Conservation (phyloP, 495 filamentous ascomycete genomes). For the Neurospora terricola region DNA sequence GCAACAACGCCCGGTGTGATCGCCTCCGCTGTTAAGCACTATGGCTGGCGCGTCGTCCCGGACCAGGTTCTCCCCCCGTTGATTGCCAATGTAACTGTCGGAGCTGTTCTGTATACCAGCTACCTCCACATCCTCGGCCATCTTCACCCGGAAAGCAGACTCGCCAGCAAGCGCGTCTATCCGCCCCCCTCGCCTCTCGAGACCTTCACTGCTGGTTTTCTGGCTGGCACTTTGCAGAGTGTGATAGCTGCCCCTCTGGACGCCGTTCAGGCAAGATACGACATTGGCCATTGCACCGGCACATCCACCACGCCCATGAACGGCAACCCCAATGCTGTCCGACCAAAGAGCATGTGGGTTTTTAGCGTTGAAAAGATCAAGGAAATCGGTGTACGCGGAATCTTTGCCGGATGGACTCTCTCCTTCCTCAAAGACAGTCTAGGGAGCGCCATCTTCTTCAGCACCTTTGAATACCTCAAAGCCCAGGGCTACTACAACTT, state of each 20-base stretch:
- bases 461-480: constrained; percentile 78
- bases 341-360: constrained; percentile 71
- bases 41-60: constrained; percentile 82
- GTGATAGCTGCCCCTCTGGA: constrained; percentile 80
- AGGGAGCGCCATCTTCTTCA: constrained; percentile 77
- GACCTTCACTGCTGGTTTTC: constrained; percentile 68
- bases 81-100: constrained; percentile 75
- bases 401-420: constrained; percentile 75
- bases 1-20: constrained; percentile 72
- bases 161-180: constrained; percentile 58
- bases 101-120: constrained; percentile 76
- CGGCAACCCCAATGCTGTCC: constrained; percentile 23
- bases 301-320: constrained; percentile 3
- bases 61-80: constrained; percentile 82
- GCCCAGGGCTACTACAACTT: constrained; percentile 77
- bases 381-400: constrained; percentile 69
- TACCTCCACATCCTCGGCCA: constrained; percentile 71
- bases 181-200: constrained; percentile 56
- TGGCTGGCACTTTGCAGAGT: constrained; percentile 69
- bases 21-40: constrained; percentile 62
- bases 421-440: constrained; percentile 73
- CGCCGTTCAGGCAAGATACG: constrained; percentile 72
- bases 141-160: constrained; percentile 63
- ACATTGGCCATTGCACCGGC: constrained; percentile 23
- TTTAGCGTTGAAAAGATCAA: constrained; percentile 63